Percentiles rank a stretch among this genome's conserved stretches.
phyloP scores from a whole-genome alignment of 495 filamentous ascomycete genomes.

The Lophiostoma macrostomum region DNA sequence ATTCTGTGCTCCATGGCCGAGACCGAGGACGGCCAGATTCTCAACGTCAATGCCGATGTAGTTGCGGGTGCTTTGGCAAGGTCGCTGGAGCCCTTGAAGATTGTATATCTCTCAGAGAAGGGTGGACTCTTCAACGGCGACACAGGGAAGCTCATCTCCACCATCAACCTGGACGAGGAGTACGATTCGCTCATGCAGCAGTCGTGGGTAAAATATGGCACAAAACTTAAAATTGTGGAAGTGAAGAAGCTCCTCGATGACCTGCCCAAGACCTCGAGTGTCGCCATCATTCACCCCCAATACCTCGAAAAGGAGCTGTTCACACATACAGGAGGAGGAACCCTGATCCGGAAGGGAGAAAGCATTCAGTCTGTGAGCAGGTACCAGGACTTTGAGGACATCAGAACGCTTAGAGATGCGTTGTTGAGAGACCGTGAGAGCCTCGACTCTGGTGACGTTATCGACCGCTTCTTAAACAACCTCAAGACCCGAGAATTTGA shows the following conservation, averaged over 20 bases:
- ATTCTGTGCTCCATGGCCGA: constrained; percentile 98
- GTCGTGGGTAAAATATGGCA: constrained; percentile 94
- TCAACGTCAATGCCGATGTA: constrained; percentile 98
- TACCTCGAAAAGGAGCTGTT: constrained; percentile 96
- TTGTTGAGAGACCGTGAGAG: constrained; percentile 83
- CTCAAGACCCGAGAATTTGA: constrained; percentile 77
- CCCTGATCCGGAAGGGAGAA: constrained; percentile 88
- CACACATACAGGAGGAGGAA: constrained; percentile 93
- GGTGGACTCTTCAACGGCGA: constrained; percentile 93
- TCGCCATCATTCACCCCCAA: constrained; percentile 94
- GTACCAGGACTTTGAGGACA: constrained; percentile 75
- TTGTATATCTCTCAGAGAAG: constrained; percentile 97
- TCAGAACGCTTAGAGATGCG: constrained; percentile 73
- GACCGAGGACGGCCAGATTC: constrained; percentile 84
- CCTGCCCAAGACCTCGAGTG: constrained; percentile 86
- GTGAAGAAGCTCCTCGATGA: constrained; percentile 89
- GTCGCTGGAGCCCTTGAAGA: constrained; percentile 89
- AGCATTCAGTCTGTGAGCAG: constrained; percentile 75
- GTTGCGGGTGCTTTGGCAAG: constrained; percentile 91
- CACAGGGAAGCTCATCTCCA: constrained; percentile 91
- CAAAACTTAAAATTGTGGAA: constrained; percentile 96
- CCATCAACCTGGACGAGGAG: constrained; percentile 97
- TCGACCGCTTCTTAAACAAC: constrained; percentile 80
- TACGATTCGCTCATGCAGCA: constrained; percentile 93
- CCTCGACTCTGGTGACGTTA: constrained; percentile 75